Conservation (phyloP, 2,329 filamentous ascomycete species). For the Xylariomycetidae sp. region DNA sequence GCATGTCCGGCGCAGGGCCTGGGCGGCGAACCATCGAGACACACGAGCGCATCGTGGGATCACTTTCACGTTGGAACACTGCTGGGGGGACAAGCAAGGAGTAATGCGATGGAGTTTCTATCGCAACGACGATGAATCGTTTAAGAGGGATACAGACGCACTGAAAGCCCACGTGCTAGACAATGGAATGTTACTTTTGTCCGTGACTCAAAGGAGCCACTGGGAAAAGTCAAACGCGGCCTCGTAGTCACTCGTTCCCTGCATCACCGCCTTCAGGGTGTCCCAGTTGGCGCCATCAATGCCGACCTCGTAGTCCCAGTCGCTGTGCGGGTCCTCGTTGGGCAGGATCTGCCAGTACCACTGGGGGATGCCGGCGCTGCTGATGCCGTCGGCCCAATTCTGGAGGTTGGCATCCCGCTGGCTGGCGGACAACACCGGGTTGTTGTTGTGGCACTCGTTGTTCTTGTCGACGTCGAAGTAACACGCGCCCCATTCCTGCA, state of each 20-base stretch:
- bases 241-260: background rate
- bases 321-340: background rate
- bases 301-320: background rate
- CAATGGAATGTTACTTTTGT: too few species aligned
- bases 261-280: background rate
- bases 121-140: too few species aligned
- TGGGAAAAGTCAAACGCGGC: background rate
- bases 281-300: background rate
- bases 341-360: conserved; percentile 1
- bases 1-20: too few species aligned
- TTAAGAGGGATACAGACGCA: too few species aligned
- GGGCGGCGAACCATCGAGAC: too few species aligned
- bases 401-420: background rate
- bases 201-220: background rate
- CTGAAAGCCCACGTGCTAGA: too few species aligned
- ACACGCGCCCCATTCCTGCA: conserved; percentile 1
- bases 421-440: background rate
- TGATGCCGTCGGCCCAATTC: conserved; percentile 1
- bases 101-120: too few species aligned
- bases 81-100: too few species aligned
- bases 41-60: too few species aligned
- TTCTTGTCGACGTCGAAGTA: background rate
- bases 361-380: background rate
- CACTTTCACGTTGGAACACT: too few species aligned
- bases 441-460: background rate